Base-by-base conservation (phyloP, 495 filamentous ascomycete genomes). In the Penicillium lividum region DNA sequence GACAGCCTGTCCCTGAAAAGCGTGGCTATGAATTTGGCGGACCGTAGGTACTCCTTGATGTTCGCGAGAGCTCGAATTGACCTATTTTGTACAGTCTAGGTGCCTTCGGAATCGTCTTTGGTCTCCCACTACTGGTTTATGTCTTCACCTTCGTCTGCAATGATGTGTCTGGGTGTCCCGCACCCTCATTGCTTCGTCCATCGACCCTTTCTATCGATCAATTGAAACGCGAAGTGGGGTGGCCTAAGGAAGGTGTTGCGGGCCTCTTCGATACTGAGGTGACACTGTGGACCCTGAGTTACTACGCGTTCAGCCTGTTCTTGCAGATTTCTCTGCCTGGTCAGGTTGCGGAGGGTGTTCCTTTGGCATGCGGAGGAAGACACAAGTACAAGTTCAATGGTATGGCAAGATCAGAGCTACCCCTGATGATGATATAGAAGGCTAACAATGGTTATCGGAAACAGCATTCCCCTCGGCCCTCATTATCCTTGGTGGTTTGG, bases 331-430 rank as follows among this genome's bases (percentile, higher is more conserved):
- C 93, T 49, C 81, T 98, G 11, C 95, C 94, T 3, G 93, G 88
- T 7, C 78, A 86, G 47, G 87, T 87, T 61, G 77, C 77, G 0
- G 77, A 90, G 44, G 93, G 94, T 7, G 86, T 86, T 13, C 72
- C 84, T 62, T 73, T 98, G 63, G 74, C 77, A 5, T 84, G 82
- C 58, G 90, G 92, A 40, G 90, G 88, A 40, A 82, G 83, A 51
- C 74, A 94, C 53, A 92, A 88, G 69, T 98, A 98, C 74, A 89
- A 90, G 58, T 87, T 97, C 73, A 98, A 98, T 79, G 81, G 90
- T 94, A 72, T 56, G 77, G 15, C 15, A 13, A 11, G n/a, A 22
- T 34, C 46, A 30, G 27, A 15, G 27, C 36, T n/a, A 31, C 10
- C 13, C 45, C 38, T n/a, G 25, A 7, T n/a, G 11, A 40, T 40